phyloP scores from a whole-genome alignment of 202 grass and related monocot genomes.

The Setaria viridis region DNA sequence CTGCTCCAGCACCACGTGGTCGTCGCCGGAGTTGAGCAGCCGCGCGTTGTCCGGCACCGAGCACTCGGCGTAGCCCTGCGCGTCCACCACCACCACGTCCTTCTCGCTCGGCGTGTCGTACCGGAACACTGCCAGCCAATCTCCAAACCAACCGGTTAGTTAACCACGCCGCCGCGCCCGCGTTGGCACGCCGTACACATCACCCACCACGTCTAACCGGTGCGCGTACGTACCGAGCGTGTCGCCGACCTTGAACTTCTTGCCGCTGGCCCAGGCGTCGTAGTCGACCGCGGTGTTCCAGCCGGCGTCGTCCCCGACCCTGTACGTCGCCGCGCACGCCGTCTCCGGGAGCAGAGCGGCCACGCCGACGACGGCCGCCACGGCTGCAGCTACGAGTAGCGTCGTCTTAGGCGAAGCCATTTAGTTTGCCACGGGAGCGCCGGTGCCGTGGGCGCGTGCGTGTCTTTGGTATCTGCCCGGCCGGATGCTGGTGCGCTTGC shows the following conservation, averaged over 20 bases:
- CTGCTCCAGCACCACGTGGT: background rate
- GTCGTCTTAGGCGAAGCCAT: conserved; percentile 6
- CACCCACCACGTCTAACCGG: no score
- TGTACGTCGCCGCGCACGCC: background rate
- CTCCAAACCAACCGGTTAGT: background rate
- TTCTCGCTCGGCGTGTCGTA: no score
- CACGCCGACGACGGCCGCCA: background rate
- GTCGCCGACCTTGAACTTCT: conserved; percentile 55
- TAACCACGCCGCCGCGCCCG: no score
- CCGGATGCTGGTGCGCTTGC: background rate
- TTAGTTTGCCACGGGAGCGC: no score
- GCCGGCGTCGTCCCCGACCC: conserved; percentile 41
- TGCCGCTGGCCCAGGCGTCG: conserved; percentile 39
- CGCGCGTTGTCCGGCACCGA: conserved; percentile 22
- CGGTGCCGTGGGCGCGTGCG: background rate
- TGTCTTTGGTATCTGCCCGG: background rate
- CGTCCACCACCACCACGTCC: conserved; percentile 40
- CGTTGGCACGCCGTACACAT: no score
- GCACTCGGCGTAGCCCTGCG: conserved; percentile 4
- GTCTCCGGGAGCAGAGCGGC: conserved; percentile 23
- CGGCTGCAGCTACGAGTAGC: background rate
- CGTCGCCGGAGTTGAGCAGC: conserved; percentile 35
- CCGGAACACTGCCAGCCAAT: background rate
- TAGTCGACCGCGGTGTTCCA: conserved; percentile 45
- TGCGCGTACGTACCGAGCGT: conserved; percentile 36